A percentile compares a stretch with the other conserved stretches of the same genome.
Evolutionary conservation across 768 basidiomycete species (phyloP).

Genomic region (Pisolithus sp.): DNA sequence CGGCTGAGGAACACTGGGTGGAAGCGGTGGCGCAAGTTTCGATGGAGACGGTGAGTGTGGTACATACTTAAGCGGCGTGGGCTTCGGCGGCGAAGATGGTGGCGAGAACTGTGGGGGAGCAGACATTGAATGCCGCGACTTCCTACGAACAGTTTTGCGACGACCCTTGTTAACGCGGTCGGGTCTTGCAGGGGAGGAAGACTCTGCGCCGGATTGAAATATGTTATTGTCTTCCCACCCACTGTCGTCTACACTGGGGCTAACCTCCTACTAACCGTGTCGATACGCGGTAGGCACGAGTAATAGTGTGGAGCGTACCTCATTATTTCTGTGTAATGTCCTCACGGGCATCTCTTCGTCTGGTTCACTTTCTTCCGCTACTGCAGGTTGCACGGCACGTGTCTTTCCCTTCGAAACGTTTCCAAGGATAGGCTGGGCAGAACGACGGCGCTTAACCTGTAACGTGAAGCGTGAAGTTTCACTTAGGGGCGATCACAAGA

Average conservation of each 20-base stretch:
- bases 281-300: no score
- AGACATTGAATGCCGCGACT: conserved; percentile 64
- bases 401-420: conserved; percentile 35
- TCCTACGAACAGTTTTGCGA: conserved; percentile 37
- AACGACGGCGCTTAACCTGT: conserved; percentile 74
- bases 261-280: no score
- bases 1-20: conserved; percentile 27
- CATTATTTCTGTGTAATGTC: conserved; percentile 57
- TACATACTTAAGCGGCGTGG: conserved; percentile 16
- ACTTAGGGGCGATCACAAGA: conserved; percentile 5
- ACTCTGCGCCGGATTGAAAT: conserved; percentile 86
- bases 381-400: conserved; percentile 35
- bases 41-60: conserved; percentile 46
- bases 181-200: conserved; percentile 70
- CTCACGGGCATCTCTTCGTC: conserved; percentile 49
- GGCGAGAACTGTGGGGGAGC: conserved; percentile 54
- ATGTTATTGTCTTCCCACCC: conserved; percentile 90
- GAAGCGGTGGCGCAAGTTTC: conserved; percentile 50
- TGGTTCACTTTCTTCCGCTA: conserved; percentile 73
- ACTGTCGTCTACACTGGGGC: conserved; percentile 49
- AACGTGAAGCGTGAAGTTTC: conserved; percentile 9
- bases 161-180: conserved; percentile 45
- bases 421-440: conserved; percentile 66
- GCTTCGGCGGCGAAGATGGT: conserved; percentile 35
- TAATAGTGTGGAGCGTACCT: conserved; percentile 33